Percentiles rank a stretch among this genome's conserved stretches.
Evolutionary conservation across 495 filamentous ascomycete species (phyloP).

Genomic region (Penicillium samsonianum): DNA sequence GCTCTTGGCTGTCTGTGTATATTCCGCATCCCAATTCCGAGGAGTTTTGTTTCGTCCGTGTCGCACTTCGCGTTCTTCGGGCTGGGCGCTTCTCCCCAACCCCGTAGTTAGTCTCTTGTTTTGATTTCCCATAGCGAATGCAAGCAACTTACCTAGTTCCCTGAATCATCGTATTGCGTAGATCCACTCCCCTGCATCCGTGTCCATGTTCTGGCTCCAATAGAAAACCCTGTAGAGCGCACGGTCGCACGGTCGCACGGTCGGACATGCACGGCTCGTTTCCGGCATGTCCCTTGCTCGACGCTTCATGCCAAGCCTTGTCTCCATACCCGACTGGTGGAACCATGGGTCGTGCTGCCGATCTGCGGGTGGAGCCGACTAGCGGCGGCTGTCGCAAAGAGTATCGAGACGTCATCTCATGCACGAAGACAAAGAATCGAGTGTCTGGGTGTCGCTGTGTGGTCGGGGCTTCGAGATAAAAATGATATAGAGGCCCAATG

Average conservation of each 20-base stretch:
- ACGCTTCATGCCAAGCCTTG: conserved; percentile 8
- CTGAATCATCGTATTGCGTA: not conserved
- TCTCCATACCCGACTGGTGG: conserved; percentile 7
- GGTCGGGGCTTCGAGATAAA: not conserved
- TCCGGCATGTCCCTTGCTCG: not conserved
- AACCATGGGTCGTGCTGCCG: not conserved
- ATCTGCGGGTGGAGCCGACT: conserved; percentile 4
- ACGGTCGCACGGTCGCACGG: conserved; percentile 1
- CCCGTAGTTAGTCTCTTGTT: conserved; percentile 12
- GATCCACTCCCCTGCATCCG: not conserved
- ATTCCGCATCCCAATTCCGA: conserved; percentile 8
- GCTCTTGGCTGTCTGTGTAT: conserved; percentile 10
- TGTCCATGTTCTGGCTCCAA: not conserved
- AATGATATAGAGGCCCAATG: not conserved
- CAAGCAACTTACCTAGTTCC: conserved; percentile 5
- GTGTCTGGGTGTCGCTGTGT: not conserved
- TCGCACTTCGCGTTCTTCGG: conserved; percentile 2
- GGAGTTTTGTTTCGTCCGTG: not conserved
- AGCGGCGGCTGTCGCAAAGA: conserved; percentile 7
- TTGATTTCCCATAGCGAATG: conserved; percentile 14
- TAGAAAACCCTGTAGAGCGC: not conserved
- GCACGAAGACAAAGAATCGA: not conserved
- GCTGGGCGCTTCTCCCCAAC: conserved; percentile 1
- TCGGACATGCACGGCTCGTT: not conserved
- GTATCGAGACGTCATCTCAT: conserved; percentile 17